These are phyloP conservation scores for Xerophyta viscosa DNA, from an alignment of 106 monocot genomes.

Conservation along the genomic window DNA sequence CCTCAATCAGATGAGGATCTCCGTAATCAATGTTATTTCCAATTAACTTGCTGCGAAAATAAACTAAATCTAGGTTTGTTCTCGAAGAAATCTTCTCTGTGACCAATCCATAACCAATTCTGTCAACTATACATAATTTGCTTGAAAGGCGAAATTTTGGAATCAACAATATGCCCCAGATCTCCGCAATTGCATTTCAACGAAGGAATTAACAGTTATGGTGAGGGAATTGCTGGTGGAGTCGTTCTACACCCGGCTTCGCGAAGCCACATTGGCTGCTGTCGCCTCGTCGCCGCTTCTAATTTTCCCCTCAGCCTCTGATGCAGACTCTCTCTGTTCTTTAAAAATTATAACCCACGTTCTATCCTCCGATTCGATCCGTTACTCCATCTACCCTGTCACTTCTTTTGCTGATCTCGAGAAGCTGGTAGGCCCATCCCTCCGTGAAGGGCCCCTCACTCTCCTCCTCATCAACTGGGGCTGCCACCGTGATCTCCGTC, in stretches of 20 bases:
- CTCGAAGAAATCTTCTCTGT: too few species aligned
- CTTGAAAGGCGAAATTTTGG: too few species aligned
- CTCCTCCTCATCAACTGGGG: constrained; percentile 81
- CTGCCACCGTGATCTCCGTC: constrained; percentile 59
- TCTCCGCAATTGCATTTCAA: too few species aligned
- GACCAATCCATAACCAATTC: too few species aligned
- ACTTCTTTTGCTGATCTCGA: constrained; percentile 49
- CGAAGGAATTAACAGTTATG: constrained; percentile 9
- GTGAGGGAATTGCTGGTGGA: constrained; percentile 32
- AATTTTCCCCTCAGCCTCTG: constrained; percentile 77
- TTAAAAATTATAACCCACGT: constrained; percentile 62
- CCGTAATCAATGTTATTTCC: too few species aligned
- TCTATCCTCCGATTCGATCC: constrained; percentile 70
- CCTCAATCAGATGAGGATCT: too few species aligned
- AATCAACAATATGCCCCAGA: too few species aligned
- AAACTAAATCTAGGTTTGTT: too few species aligned
- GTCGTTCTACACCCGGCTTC: constrained; percentile 51
- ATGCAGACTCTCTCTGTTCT: constrained; percentile 68
- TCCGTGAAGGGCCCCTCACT: constrained; percentile 18
- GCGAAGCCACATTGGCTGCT: constrained; percentile 40
- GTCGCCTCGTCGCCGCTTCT: constrained; percentile 56
- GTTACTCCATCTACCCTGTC: constrained; percentile 78
- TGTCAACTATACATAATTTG: too few species aligned
- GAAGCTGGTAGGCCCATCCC: constrained; percentile 14
- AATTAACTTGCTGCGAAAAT: too few species aligned